These are phyloP conservation scores for Suhomyces vadensis DNA, from an alignment of 805 yeast genomes.

Conservation along the genomic window DNA sequence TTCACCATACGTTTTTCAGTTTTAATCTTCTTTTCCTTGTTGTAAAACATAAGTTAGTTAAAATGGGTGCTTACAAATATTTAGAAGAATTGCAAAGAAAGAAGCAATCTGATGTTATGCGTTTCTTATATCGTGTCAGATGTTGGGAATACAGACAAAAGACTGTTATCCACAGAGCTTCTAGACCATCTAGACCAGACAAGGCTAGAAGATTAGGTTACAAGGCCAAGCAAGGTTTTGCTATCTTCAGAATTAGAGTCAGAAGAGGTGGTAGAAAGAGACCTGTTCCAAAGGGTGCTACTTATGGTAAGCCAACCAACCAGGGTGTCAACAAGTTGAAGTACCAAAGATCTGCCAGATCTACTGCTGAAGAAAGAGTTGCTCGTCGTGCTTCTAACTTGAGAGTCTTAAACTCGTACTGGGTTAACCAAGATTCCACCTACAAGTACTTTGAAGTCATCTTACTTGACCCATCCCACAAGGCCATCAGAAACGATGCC, in stretches of 20 bases:
- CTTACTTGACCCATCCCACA: constrained; percentile 95
- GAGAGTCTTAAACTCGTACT: constrained; percentile 99
- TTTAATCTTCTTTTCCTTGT: constrained; percentile 11
- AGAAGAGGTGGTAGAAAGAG: constrained; percentile 99
- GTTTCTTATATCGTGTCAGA: constrained; percentile 99
- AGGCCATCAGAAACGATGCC: constrained; percentile 98
- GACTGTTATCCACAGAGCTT: constrained; percentile 97
- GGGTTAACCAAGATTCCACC: constrained; percentile 99
- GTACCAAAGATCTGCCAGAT: constrained; percentile 97
- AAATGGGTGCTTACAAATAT: constrained; percentile 99
- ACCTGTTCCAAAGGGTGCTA: constrained; percentile 99
- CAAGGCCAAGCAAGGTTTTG: constrained; percentile 99
- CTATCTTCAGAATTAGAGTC: constrained; percentile 97
- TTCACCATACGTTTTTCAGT: constrained; percentile 1
- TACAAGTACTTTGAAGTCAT: constrained; percentile 99
- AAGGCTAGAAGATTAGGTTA: constrained; percentile 99
- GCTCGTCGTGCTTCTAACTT: constrained; percentile 98
- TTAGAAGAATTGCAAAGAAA: constrained; percentile 99
- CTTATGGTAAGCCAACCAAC: constrained; percentile 99
- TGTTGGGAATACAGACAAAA: constrained; percentile 99
- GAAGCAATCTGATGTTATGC: constrained; percentile 99
- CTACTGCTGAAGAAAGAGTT: constrained; percentile 99
- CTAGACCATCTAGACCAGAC: constrained; percentile 99
- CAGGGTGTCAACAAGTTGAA: constrained; percentile 99
- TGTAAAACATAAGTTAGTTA: constrained; percentile 20